Conservation (phyloP, 495 filamentous ascomycete genomes). For the Annulohypoxylon moriforme region DNA sequence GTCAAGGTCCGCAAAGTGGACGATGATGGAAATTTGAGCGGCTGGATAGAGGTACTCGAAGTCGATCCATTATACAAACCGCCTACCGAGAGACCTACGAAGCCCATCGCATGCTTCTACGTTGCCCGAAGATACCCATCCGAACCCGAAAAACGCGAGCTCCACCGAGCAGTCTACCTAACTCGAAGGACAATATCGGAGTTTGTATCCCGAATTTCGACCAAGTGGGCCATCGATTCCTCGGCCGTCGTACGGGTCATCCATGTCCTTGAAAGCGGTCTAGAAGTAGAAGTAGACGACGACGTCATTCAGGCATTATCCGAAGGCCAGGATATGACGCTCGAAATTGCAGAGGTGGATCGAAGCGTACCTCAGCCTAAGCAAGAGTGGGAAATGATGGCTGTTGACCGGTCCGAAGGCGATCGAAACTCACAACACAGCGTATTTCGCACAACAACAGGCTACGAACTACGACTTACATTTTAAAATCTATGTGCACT, state of each 20-base stretch:
- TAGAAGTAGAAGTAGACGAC: constrained; percentile 90
- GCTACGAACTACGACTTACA: constrained; percentile 61
- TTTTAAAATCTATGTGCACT: constrained; percentile 51
- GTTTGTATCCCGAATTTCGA: constrained; percentile 74
- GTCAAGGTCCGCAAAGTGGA: constrained; percentile 59
- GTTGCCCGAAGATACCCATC: constrained; percentile 69
- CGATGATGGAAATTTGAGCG: constrained; percentile 68
- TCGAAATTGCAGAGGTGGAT: constrained; percentile 60
- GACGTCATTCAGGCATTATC: constrained; percentile 86
- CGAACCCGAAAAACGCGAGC: constrained; percentile 66
- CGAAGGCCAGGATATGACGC: constrained; percentile 89
- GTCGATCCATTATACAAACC: constrained; percentile 88
- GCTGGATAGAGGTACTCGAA: constrained; percentile 91
- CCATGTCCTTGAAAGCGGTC: constrained; percentile 74
- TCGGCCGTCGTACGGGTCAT: constrained; percentile 74
- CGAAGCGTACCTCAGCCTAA: constrained; percentile 51
- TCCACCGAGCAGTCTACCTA: constrained; percentile 89
- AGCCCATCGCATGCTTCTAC: constrained; percentile 90
- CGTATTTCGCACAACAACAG: constrained; percentile 49
- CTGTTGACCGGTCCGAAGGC: constrained; percentile 57
- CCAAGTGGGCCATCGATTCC: constrained; percentile 82
- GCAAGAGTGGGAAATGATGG: constrained; percentile 65
- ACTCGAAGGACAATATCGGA: constrained; percentile 77
- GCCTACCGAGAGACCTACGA: constrained; percentile 74
- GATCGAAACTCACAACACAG: constrained; percentile 52